Base-by-base conservation (phyloP, 441 rosid genomes). In the Cnidoscolus chayamansa region DNA sequence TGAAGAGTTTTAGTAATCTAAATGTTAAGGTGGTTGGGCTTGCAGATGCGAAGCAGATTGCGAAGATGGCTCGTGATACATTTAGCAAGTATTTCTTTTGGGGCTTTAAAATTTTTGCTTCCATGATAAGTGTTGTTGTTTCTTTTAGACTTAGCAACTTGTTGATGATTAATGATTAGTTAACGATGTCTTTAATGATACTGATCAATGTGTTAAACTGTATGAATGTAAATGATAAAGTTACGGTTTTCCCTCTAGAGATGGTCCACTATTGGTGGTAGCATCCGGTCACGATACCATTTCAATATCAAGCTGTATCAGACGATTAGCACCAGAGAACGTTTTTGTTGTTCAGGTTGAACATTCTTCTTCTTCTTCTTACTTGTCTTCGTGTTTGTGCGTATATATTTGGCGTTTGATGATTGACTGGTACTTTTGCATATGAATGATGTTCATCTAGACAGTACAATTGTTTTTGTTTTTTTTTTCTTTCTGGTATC, bases 211-310 rank as follows among this genome's bases (percentile, higher is more conserved):
- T 40, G 45, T 35, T 35, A 35, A 35, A 4, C 37, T 35, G 37
- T 35, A 35, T 35, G 37, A 35, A 35, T 35, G 37, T 35, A 35
- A 35, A 2, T 35, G 2, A 30, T 53, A 5, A 67, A 65, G 40
- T 60, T 53, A 13, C 55, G 53, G 20, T 32, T 76, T 72, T 72
- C 37, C 25, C 17, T 63, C 67, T 67, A 92, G 99, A 86, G 92
- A 90, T 64, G 99, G 98, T 66, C 97, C 97, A 10, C 72, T 90
- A 69, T 82, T 94, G 84, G 92, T 94, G 67, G 84, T 92, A 81
- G 98, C 99, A 66, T 88, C 96, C 43, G 99, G 99, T 37, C 76
- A 90, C 73, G 98, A 90, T 75, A 94, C 98, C 55, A 80, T 87
- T 78, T 77, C 91, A 67, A 77, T 85, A 79, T 83, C 97, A 61